Evolutionary conservation across 306 rosid species (phyloP), one percentile per base, ranked within the genome.

Genomic region (Quercus bicolor): DNA sequence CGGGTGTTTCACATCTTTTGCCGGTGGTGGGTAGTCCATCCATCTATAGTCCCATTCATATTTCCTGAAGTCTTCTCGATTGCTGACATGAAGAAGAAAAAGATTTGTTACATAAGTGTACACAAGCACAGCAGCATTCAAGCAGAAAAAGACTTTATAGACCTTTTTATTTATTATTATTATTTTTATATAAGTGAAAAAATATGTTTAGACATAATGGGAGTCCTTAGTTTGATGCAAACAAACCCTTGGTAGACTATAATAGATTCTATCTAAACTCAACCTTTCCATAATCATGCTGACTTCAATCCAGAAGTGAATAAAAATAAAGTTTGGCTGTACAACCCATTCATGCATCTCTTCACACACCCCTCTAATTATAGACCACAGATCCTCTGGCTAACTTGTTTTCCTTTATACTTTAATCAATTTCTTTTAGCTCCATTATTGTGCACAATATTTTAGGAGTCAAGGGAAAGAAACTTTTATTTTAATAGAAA

Each of bases 41-140:
- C 97, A 90, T 83, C 96, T 87, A 79, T 91, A 94, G 83, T 94
- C 98, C 96, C 98, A 94, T 24, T 90, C 97, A 48, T 82, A 84
- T 37, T 74, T 82, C 80, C 86, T 85, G 61, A 68, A 80, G 40
- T 89, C 81, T 56, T 89, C 83, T 56, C 75, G 70, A 72, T 72
- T 79, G 87, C 84, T 91, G 84, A 61, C 78, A 70, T 79, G 61
- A 75, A 56, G 45, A 53, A 76, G 81, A 72, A 51, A 75, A 34
- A 72, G 11, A 31, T 34, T 28, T 7, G 57, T 51, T 45, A 79
- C 23, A 26, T 68, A 72, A 40, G 56, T 66, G 73, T 52, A 60
- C 29, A 74, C 70, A 51, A 52, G 45, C 20, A 34, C 11, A n/a
- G 72, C 16, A 26, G 68, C 16, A 68, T 19, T n/a, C 31, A 59